Conservation (phyloP, 2,329 filamentous ascomycete genomes). For the Aspergillus fumigatus region DNA sequence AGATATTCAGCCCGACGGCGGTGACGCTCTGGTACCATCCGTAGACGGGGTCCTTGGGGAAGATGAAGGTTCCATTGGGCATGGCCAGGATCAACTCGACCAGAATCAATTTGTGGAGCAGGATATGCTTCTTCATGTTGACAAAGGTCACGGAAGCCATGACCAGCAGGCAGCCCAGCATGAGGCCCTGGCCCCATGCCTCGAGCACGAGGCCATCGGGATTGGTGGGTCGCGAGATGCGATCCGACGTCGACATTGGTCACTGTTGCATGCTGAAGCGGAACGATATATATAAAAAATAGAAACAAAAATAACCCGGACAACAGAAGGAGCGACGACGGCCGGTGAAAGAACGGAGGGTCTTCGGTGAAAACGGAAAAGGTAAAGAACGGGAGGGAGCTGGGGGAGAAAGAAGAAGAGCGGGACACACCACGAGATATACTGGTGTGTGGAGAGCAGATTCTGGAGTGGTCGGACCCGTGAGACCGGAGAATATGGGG, state of each 20-base stretch:
- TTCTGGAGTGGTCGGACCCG: background rate
- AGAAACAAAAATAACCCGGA: background rate
- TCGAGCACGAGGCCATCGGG: conserved; percentile 39
- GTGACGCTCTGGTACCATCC: conserved; percentile 62
- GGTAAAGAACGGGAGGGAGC: background rate
- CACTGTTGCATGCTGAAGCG: background rate
- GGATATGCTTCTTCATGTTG: conserved; percentile 47
- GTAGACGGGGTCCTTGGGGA: conserved; percentile 52
- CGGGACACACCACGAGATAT: background rate
- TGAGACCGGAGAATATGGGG: background rate
- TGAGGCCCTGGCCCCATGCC: conserved; percentile 47
- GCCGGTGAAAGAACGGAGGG: background rate
- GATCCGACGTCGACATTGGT: conserved; percentile 10
- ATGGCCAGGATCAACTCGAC: conserved; percentile 54
- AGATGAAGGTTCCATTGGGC: conserved; percentile 57
- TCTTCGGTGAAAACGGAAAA: background rate
- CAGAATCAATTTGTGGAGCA: conserved; percentile 49
- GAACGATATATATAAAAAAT: no score
- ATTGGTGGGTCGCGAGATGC: conserved; percentile 18
- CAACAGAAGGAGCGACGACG: background rate
- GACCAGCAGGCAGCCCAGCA: conserved; percentile 47
- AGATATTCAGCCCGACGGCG: conserved; percentile 58
- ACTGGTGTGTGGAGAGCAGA: background rate
- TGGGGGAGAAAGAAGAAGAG: background rate
- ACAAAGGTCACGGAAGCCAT: conserved; percentile 47